These are phyloP conservation scores for Neurospora sp. DNA, from an alignment of 2,329 filamentous ascomycete species.

Conservation along the genomic window DNA sequence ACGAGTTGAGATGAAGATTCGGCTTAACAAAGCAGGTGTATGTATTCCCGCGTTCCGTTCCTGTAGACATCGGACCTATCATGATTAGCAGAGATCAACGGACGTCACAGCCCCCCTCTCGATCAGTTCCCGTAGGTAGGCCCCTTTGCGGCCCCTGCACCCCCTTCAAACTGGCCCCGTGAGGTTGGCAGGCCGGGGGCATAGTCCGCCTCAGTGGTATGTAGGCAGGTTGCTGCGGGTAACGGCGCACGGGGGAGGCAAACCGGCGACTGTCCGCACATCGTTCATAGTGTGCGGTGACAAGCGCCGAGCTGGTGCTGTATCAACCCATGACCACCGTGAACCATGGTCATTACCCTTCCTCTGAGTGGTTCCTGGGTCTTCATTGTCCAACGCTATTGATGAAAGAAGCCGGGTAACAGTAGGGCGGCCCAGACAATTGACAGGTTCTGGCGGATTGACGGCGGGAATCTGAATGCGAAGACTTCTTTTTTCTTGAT, in stretches of 20 bases:
- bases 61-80: not conserved
- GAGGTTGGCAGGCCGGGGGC: not conserved
- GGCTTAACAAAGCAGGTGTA: conserved; percentile 13
- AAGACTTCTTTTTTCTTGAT: not conserved
- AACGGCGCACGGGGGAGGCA: not conserved
- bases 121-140: not conserved
- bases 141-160: not conserved
- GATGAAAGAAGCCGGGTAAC: not conserved
- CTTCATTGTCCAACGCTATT: not conserved
- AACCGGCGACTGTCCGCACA: not conserved
- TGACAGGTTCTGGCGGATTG: not conserved
- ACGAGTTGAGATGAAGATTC: conserved; percentile 1
- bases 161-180: not conserved
- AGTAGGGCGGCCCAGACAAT: not conserved
- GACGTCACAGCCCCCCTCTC: conserved; percentile 7
- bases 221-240: not conserved
- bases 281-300: not conserved
- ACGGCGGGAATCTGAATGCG: not conserved
- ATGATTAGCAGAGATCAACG: not conserved
- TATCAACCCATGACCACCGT: not conserved
- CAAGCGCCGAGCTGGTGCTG: not conserved
- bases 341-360: not conserved
- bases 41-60: conserved; percentile 5
- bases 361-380: not conserved
- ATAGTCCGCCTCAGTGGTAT: not conserved